These are phyloP conservation scores for Mucuna pruriens DNA, from an alignment of 306 rosid species.

Conservation along the genomic window DNA sequence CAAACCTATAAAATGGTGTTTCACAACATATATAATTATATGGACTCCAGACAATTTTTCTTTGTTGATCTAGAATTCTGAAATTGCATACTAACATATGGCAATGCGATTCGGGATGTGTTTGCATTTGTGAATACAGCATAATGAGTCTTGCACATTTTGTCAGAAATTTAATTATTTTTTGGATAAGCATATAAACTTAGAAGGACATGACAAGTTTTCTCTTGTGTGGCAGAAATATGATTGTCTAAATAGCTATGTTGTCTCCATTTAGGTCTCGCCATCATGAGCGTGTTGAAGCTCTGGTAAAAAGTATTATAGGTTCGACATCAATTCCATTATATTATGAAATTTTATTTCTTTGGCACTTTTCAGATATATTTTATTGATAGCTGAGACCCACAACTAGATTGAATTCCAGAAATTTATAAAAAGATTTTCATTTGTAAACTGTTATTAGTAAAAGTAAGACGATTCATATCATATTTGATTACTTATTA, in stretches of 20 bases:
- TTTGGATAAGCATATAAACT: background rate
- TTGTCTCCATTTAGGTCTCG: constrained; percentile 18
- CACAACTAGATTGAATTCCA: background rate
- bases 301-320: background rate
- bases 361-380: background rate
- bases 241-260: constrained; percentile 21
- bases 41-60: background rate
- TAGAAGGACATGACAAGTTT: background rate
- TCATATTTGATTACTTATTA: no score
- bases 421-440: no score
- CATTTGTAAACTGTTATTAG: no score
- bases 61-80: background rate
- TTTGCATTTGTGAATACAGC: background rate
- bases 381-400: background rate
- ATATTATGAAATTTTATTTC: no score
- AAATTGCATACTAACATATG: background rate
- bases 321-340: background rate
- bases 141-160: background rate
- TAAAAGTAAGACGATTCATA: no score
- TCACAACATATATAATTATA: background rate
- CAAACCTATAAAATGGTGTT: background rate
- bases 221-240: background rate
- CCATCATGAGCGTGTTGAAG: constrained; percentile 7
- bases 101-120: background rate
- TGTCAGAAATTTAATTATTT: background rate